phyloP scores from a whole-genome alignment of 169 alveolate genomes.

The Plasmodium relictum region DNA sequence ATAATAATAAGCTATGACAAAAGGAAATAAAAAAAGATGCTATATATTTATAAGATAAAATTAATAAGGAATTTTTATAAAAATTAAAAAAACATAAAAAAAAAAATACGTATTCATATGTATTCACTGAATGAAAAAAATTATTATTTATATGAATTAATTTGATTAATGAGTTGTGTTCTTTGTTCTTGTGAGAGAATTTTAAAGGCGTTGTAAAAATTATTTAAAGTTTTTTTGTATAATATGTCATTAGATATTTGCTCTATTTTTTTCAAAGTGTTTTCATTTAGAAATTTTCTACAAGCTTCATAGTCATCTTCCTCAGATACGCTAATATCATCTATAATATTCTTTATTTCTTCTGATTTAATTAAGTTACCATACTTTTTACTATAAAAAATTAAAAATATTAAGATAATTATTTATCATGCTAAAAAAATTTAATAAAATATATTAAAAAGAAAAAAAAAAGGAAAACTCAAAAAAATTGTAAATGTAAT shows the following conservation, averaged over 20 bases:
- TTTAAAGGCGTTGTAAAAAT: slow-evolving; percentile 33
- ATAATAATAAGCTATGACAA: not conserved
- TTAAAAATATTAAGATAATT: not conserved
- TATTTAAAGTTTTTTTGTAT: slow-evolving; percentile 24
- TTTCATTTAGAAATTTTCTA: slow-evolving; percentile 42
- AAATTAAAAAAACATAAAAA: not conserved
- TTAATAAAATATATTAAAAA: no score
- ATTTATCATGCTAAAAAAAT: no score
- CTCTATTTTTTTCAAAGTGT: slow-evolving; percentile 25
- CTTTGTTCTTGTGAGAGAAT: slow-evolving; percentile 20
- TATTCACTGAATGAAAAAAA: not conserved
- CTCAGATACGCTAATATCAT: slow-evolving; percentile 17
- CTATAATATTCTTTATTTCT: slow-evolving; percentile 33
- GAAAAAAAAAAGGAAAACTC: no score
- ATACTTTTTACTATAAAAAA: slow-evolving; percentile 36
- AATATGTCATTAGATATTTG: slow-evolving; percentile 11
- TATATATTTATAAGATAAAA: not conserved
- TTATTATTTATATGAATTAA: slow-evolving; percentile 26
- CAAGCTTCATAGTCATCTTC: slow-evolving; percentile 63
- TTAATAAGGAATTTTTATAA: not conserved
- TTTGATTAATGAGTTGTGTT: slow-evolving; percentile 45
- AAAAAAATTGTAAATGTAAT: not conserved
- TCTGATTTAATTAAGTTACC: slow-evolving; percentile 26
- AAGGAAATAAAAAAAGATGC: not conserved
- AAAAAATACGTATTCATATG: not conserved